Percentiles rank a stretch among this genome's conserved stretches.
Evolutionary conservation across 108 stramenopile genomes (phyloP).

Genomic region (Schizochytrium sp.): DNA sequence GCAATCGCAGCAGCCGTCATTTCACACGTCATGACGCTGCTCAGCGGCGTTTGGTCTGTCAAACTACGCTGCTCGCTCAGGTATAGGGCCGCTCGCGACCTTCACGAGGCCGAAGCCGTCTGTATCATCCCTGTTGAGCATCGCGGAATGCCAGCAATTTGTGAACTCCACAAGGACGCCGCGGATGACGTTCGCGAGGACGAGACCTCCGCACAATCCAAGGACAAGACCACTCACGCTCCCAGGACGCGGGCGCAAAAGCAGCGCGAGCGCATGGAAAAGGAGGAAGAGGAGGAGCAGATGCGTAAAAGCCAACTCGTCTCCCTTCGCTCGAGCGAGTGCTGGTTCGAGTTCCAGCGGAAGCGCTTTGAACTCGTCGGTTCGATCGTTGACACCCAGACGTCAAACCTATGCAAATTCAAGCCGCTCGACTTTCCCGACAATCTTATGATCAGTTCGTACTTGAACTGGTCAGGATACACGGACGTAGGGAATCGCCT

Average conservation of each 20-base stretch:
- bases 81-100: neutral
- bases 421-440: neutral
- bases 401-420: neutral
- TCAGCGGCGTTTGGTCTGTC: neutral
- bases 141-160: neutral
- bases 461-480: neutral
- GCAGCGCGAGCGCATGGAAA: neutral
- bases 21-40: neutral
- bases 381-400: neutral
- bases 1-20: neutral
- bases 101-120: neutral
- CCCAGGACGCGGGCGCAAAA: neutral
- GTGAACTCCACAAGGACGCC: neutral
- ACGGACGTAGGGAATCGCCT: neutral
- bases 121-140: neutral
- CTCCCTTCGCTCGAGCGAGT: neutral
- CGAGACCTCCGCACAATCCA: too few relatives aligned
- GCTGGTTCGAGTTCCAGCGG: conserved; percentile 15
- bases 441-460: neutral
- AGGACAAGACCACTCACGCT: neutral
- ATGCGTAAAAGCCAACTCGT: neutral
- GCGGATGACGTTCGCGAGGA: too few relatives aligned
- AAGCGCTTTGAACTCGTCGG: neutral
- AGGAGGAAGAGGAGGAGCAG: neutral
- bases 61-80: neutral